phyloP scores from a whole-genome alignment of 148 eudicot genomes.

The Rhododendron mucronatum region DNA sequence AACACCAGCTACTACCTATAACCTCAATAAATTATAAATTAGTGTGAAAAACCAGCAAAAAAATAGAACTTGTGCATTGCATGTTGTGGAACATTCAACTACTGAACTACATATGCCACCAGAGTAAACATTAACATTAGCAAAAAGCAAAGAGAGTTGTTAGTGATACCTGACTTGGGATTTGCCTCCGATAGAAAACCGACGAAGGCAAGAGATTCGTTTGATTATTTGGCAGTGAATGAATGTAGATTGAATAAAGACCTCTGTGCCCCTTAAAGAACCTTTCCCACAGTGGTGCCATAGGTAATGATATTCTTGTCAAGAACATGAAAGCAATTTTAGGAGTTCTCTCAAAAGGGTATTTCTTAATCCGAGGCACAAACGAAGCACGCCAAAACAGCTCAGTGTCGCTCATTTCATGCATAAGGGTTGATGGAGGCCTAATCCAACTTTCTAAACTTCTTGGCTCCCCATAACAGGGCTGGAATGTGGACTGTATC shows the following conservation, averaged over 20 bases:
- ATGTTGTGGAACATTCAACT: too few relatives aligned
- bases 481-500: conserved; percentile 9
- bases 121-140: neutral
- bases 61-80: too few relatives aligned
- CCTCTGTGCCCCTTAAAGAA: conserved; percentile 34
- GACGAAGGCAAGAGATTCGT: conserved; percentile 28
- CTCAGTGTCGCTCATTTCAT: conserved; percentile 35
- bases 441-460: conserved; percentile 29
- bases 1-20: neutral
- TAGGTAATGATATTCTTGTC: conserved; percentile 43
- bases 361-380: conserved; percentile 22
- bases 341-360: conserved; percentile 42
- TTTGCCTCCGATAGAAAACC: conserved; percentile 34
- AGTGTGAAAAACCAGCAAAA: neutral
- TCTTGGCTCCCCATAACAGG: conserved; percentile 19
- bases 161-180: conserved; percentile 45
- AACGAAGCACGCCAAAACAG: conserved; percentile 49
- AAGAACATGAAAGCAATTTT: conserved; percentile 56
- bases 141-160: neutral
- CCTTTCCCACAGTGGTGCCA: conserved; percentile 25
- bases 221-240: conserved; percentile 30
- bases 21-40: neutral
- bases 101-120: too few relatives aligned
- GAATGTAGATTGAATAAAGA: conserved; percentile 43
- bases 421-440: conserved; percentile 28